phyloP scores from a whole-genome alignment of 108 stramenopile genomes.

The Schizochytrium sp. region DNA sequence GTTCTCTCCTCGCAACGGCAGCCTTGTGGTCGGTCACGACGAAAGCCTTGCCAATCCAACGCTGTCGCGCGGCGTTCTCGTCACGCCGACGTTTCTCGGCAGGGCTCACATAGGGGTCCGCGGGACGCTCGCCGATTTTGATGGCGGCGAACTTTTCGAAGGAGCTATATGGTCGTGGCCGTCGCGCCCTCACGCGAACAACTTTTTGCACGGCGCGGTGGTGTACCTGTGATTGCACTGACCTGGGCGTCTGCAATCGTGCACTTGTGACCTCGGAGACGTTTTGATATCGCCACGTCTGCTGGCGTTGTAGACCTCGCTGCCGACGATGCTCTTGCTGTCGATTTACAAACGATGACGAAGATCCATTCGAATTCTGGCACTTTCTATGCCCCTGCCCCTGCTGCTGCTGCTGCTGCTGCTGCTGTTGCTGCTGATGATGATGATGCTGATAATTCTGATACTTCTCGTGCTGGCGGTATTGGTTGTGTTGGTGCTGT shows the following conservation, averaged over 20 bases:
- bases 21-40: constrained; percentile 1
- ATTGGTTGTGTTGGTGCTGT: no score
- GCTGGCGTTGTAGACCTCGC: not conserved
- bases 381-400: no score
- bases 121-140: not conserved
- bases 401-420: no score
- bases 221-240: not conserved
- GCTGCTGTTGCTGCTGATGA: no score
- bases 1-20: not conserved
- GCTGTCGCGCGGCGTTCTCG: not conserved
- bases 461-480: no score
- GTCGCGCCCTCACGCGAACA: not conserved
- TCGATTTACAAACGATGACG: no score
- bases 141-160: not conserved
- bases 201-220: not conserved
- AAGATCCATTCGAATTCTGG: no score
- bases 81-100: not conserved
- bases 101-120: not conserved
- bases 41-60: not conserved
- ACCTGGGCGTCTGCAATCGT: not conserved
- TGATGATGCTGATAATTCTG: no score
- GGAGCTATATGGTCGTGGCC: not conserved
- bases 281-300: not conserved
- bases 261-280: not conserved
- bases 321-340: no score